Base-by-base conservation (phyloP, 208 protist genomes). In the Leishmania major region DNA sequence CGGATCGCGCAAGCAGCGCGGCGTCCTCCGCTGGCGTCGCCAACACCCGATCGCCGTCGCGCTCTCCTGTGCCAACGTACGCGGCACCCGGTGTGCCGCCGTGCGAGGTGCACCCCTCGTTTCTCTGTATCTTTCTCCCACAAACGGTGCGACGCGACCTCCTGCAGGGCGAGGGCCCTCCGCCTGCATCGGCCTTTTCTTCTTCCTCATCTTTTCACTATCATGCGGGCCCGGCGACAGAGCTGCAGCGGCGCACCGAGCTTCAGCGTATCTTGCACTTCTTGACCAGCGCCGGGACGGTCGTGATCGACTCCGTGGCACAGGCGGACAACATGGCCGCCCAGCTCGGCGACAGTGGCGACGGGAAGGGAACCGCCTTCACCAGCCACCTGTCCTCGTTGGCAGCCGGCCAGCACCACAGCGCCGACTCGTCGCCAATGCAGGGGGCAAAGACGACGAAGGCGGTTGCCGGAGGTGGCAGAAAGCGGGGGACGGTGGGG, bases 251-350 rank as follows among this genome's bases (percentile, higher is more conserved):
- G 43, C 69, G 66, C 59, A 85, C 77, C 17, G 82, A 85, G 51
- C 77, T 85, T 62, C 77, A 85, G 49, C 82, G 82, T 47, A 81
- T 85, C 13, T 79, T 85, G 1, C 77, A 85, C 77, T 85, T 70
- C 40, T 59, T 85, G 53, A 49, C 78, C 60, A 82, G 70, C 62
- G 82, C 77, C 3, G 82, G 82, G 11, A 62, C 84, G 8, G 45
- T 64, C 37, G 35, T 84, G 49, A 62, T 83, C 25, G 80, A 81
- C 25, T 87, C 83, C 1, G 43, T 79, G 22, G 67, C 75, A 7
- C 78, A 80, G 75, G 79, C 69, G 45, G 79, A 85, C 73, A 81
- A 79, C 77, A 35, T 81, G 3, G 82, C 82, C 8, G 71, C 76
- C 17, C 77, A 85, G 62, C 15, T 85, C 37, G 69, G 77, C 11